Conservation (phyloP, 2,329 filamentous ascomycete genomes). For the Penicillium sp. region DNA sequence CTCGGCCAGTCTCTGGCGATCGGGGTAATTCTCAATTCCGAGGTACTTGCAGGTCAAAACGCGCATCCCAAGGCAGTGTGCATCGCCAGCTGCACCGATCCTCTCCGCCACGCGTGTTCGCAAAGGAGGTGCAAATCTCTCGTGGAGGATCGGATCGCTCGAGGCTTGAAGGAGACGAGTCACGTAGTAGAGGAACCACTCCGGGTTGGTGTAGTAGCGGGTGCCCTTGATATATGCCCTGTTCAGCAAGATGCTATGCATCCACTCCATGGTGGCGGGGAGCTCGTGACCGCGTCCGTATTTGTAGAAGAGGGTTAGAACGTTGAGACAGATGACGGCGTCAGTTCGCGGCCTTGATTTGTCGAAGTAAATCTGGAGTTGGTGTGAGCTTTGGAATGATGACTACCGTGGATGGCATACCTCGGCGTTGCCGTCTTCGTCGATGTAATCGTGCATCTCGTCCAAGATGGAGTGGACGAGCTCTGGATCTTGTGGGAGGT, state of each 20-base stretch:
- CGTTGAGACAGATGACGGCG: slow-evolving; percentile 3
- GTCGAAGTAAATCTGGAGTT: slow-evolving; percentile 30
- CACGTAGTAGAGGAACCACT: slow-evolving; percentile 7
- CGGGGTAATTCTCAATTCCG: background rate
- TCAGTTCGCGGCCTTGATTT: slow-evolving; percentile 18
- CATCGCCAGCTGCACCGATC: background rate
- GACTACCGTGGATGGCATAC: slow-evolving; percentile 12
- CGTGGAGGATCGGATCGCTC: slow-evolving; percentile 15
- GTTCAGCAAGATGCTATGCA: slow-evolving; percentile 1
- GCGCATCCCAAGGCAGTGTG: slow-evolving; percentile 1
- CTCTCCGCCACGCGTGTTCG: background rate
- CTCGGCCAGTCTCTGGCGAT: background rate
- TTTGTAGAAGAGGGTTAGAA: slow-evolving; percentile 3
- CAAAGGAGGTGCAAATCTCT: background rate
- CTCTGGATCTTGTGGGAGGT: slow-evolving; percentile 16
- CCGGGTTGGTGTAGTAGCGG: slow-evolving; percentile 5
- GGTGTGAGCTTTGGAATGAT: slow-evolving; percentile 7
- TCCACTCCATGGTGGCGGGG: slow-evolving; percentile 1
- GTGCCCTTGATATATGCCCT: slow-evolving; percentile 8
- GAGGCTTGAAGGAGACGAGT: background rate
- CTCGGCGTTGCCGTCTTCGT: background rate
- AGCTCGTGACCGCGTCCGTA: slow-evolving; percentile 5
- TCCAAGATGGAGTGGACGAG: slow-evolving; percentile 15
- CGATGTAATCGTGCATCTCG: slow-evolving; percentile 17
- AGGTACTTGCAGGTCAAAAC: background rate